Evolutionary conservation across 768 basidiomycete species (phyloP).

Genomic region (Cystofilobasidium bisporidii): DNA sequence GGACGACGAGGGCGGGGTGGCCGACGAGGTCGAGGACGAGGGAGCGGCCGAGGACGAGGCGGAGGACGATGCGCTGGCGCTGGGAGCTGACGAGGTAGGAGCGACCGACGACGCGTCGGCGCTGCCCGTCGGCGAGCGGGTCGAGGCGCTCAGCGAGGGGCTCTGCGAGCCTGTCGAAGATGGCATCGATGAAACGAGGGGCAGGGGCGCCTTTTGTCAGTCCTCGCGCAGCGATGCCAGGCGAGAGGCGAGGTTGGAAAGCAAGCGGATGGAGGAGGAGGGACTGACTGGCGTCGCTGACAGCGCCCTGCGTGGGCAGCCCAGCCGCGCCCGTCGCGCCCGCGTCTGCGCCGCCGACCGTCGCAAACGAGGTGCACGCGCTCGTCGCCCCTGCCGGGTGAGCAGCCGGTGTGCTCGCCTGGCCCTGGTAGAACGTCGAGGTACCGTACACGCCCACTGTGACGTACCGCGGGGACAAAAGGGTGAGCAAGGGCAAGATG

Average conservation of each 20-base stretch:
- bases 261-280: not conserved
- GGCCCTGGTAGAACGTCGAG: slow-evolving; percentile 34
- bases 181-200: not conserved
- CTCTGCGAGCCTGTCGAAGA: not conserved
- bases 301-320: not conserved
- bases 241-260: not conserved
- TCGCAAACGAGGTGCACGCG: slow-evolving; percentile 49
- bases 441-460: slow-evolving; percentile 11
- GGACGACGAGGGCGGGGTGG: not conserved
- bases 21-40: not conserved
- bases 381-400: slow-evolving; percentile 44
- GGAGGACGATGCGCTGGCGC: not conserved
- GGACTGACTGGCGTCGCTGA: not conserved
- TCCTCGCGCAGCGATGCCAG: too few relatives aligned
- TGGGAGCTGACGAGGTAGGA: not conserved
- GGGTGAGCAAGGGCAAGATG: not conserved
- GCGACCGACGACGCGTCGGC: not conserved
- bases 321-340: too few relatives aligned
- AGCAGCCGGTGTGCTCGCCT: slow-evolving; percentile 42
- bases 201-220: not conserved
- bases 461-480: not conserved
- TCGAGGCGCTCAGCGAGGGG: not conserved
- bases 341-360: slow-evolving; percentile 39
- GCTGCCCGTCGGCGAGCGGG: not conserved
- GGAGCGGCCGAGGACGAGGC: not conserved